A percentile compares a stretch with the other conserved stretches of the same genome.
Evolutionary conservation across 495 filamentous ascomycete genomes (phyloP).

Genomic region (Pyrenula massariospora): DNA sequence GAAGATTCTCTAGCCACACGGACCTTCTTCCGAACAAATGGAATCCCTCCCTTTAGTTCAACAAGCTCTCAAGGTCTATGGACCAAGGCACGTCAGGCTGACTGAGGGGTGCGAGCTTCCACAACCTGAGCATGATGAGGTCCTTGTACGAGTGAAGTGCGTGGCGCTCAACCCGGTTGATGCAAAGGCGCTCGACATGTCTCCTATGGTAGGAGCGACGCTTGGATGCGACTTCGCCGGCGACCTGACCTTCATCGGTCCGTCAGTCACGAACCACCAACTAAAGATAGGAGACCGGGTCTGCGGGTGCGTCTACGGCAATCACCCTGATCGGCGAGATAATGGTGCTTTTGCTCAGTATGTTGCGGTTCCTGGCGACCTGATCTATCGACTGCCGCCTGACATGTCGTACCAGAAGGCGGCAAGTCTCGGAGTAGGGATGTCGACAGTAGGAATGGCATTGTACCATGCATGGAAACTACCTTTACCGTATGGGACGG

Average conservation of each 20-base stretch:
- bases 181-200: conserved; percentile 27
- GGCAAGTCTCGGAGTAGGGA: conserved; percentile 10
- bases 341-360: conserved; percentile 38
- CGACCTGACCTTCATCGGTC: conserved; percentile 30
- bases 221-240: conserved; percentile 40
- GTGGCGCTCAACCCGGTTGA: conserved; percentile 38
- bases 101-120: no score
- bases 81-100: no score
- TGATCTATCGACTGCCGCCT: conserved; percentile 8
- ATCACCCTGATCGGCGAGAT: conserved; percentile 23
- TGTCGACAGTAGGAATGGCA: conserved; percentile 1
- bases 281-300: conserved; percentile 34
- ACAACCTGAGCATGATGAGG: no score
- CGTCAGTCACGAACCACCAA: conserved; percentile 4
- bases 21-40: no score
- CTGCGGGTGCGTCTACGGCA: conserved; percentile 30
- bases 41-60: no score
- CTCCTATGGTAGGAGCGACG: conserved; percentile 11
- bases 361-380: conserved; percentile 10
- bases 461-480: conserved; percentile 6
- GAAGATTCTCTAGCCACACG: no score
- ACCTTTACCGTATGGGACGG: no score
- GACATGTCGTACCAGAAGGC: conserved; percentile 9
- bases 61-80: no score
- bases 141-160: conserved; percentile 24